Evolutionary conservation across 306 rosid species (phyloP).

Genomic region (Pyrus pyrifolia): DNA sequence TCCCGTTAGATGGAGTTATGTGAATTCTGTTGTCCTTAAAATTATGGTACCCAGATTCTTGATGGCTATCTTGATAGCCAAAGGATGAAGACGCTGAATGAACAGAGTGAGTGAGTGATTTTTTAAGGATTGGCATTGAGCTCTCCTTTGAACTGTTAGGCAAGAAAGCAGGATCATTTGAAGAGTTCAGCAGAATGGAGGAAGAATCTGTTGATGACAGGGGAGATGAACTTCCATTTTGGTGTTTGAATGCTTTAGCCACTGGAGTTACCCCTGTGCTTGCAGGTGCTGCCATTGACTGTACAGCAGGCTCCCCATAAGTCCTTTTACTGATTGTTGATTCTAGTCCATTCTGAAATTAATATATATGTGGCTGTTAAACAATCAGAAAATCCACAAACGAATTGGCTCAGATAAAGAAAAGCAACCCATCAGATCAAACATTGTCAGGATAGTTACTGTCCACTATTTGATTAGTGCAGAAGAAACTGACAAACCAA

Average conservation of each 20-base stretch:
- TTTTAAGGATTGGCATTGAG: conserved; percentile 19
- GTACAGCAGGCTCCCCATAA: conserved; percentile 19
- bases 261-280: conserved; percentile 17
- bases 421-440: background rate
- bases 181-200: conserved; percentile 11
- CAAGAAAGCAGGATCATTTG: conserved; percentile 12
- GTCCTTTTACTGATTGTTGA: conserved; percentile 20
- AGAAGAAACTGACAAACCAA: background rate
- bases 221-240: conserved; percentile 28
- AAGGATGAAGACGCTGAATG: conserved; percentile 14
- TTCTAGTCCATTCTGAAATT: conserved; percentile 45
- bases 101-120: conserved; percentile 14
- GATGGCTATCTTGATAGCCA: conserved; percentile 8
- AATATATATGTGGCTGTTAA: conserved; percentile 19
- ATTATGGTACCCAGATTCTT: conserved; percentile 2
- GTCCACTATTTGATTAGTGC: background rate
- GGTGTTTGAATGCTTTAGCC: conserved; percentile 18
- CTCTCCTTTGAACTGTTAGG: conserved; percentile 23
- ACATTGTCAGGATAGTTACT: background rate
- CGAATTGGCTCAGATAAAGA: background rate
- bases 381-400: conserved; percentile 6
- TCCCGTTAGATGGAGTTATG: conserved; percentile 17
- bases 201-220: conserved; percentile 16
- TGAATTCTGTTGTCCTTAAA: conserved; percentile 8
- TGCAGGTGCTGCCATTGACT: conserved; percentile 22